Conservation (phyloP, 306 rosid genomes). For the Quercus alba region DNA sequence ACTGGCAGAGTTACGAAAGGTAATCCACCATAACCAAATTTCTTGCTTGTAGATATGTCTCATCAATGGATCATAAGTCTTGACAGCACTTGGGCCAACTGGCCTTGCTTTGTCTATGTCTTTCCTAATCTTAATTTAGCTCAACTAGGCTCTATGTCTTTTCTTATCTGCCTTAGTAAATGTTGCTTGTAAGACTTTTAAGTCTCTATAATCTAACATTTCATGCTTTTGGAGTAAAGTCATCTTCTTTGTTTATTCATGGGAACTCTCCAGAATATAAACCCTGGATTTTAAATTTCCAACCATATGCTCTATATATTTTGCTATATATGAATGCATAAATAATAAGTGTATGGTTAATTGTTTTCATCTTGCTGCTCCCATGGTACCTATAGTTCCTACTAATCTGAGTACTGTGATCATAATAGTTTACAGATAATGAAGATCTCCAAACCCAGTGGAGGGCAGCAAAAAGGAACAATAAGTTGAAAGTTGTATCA, state of each 20-base stretch:
- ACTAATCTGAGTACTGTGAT: conserved; percentile 28
- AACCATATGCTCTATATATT: not conserved
- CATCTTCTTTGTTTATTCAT: not conserved
- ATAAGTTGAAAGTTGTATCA: conserved; percentile 77
- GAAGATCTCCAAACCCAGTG: conserved; percentile 84
- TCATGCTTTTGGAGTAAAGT: not conserved
- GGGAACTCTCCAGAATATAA: not conserved
- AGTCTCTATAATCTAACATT: not conserved
- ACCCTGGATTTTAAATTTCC: not conserved
- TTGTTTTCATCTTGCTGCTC: not conserved
- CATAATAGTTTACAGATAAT: conserved; percentile 67
- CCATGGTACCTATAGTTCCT: conserved; percentile 5
- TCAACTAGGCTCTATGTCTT: not conserved
- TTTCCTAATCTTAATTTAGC: not conserved
- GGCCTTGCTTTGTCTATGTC: not conserved
- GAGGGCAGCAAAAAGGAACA: conserved; percentile 78
- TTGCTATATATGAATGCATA: not conserved
- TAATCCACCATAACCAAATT: conserved; percentile 21
- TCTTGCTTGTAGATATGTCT: conserved; percentile 15
- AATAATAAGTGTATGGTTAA: not conserved
- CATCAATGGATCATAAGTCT: not conserved
- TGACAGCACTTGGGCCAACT: not conserved
- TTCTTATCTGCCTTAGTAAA: not conserved
- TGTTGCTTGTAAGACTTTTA: not conserved
- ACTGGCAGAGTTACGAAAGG: conserved; percentile 75